These are phyloP conservation scores for Corymbia maculata DNA, from an alignment of 345 rosid species.

Conservation along the genomic window DNA sequence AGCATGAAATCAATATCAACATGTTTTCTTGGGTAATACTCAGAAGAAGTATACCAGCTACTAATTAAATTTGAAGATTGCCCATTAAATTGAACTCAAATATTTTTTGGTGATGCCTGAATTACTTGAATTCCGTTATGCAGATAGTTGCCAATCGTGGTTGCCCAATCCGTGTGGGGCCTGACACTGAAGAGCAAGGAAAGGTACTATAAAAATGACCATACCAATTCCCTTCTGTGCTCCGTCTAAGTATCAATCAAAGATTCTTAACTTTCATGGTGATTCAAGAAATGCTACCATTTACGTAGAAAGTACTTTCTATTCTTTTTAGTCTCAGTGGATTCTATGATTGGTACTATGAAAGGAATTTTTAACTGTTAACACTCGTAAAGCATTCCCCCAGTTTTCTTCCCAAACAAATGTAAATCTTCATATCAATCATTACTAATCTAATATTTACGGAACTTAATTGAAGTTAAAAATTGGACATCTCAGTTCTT, in stretches of 20 bases:
- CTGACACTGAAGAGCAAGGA: slow-evolving; percentile 21
- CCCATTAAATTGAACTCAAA: background rate
- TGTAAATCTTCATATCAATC: background rate
- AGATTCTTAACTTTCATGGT: background rate
- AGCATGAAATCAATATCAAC: slow-evolving; percentile 84
- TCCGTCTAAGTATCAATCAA: background rate
- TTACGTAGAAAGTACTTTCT: too few relatives aligned
- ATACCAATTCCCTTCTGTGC: too few relatives aligned
- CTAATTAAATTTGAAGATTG: background rate
- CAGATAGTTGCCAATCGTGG: slow-evolving; percentile 95
- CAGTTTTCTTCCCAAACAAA: background rate
- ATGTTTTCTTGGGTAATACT: slow-evolving; percentile 75
- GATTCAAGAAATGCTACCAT: background rate
- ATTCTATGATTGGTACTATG: background rate
- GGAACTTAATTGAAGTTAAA: rapidly evolving
- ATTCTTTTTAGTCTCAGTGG: background rate
- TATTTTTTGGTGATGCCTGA: background rate
- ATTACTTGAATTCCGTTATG: background rate
- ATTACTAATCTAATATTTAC: background rate
- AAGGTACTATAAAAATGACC: too few relatives aligned
- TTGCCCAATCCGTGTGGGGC: slow-evolving; percentile 83
- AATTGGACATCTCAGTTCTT: background rate
- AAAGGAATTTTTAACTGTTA: background rate
- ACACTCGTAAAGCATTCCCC: background rate
- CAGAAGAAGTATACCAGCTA: background rate